phyloP scores from a whole-genome alignment of 352 stramenopile species.

The Detonula confervacea region DNA sequence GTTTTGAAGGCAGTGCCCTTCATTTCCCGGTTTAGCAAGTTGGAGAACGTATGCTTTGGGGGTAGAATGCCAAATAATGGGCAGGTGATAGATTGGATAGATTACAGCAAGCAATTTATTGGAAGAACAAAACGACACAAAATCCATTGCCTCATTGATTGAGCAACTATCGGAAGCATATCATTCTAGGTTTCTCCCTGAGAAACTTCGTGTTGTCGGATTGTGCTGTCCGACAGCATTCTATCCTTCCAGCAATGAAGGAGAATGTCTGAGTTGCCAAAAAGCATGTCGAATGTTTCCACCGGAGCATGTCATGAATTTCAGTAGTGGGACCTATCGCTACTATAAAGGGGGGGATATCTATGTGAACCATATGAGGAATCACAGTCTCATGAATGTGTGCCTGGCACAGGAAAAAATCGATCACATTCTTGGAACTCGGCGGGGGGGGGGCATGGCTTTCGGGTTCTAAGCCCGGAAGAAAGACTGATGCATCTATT shows the following conservation, averaged over 20 bases:
- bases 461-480: conserved; percentile 26
- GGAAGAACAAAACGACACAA: background rate
- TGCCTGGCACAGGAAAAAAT: conserved; percentile 13
- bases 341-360: no score
- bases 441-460: conserved; percentile 19
- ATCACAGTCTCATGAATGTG: conserved; percentile 19
- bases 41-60: conserved; percentile 20
- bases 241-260: background rate
- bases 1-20: conserved; percentile 3
- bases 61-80: background rate
- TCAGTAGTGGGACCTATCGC: no score
- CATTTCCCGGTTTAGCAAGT: conserved; percentile 9
- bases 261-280: background rate
- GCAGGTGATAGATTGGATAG: background rate
- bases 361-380: background rate
- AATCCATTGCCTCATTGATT: background rate
- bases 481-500: conserved; percentile 15
- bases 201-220: background rate
- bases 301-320: background rate
- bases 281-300: background rate
- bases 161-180: background rate
- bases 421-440: conserved; percentile 12
- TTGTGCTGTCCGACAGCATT: background rate
- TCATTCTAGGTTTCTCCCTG: background rate
- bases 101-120: background rate